Evolutionary conservation across 768 basidiomycete genomes (phyloP).

Genomic region (Boletus rubroflammeus): DNA sequence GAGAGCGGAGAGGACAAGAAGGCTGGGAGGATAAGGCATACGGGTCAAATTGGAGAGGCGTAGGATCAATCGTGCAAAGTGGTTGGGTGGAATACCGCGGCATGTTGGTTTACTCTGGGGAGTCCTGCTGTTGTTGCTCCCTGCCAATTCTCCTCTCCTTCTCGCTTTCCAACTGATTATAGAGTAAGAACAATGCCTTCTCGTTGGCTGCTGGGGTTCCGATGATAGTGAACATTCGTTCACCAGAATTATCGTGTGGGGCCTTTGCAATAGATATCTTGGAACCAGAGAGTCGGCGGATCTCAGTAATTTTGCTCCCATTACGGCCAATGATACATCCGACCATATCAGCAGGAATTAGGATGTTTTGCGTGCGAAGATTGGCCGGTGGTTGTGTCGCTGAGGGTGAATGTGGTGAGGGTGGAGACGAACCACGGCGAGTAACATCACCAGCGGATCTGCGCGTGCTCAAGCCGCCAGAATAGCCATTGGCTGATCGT

Average conservation of each 20-base stretch:
- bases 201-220: constrained; percentile 96
- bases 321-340: constrained; percentile 94
- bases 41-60: constrained; percentile 10
- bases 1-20: constrained; percentile 29
- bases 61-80: constrained; percentile 17
- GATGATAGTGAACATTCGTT: constrained; percentile 99
- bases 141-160: constrained; percentile 90
- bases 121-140: constrained; percentile 77
- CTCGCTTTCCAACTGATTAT: constrained; percentile 95
- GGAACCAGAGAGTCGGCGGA: constrained; percentile 94
- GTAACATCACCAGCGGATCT: constrained; percentile 60
- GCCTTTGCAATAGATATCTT: constrained; percentile 99
- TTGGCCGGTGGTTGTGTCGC: constrained; percentile 65
- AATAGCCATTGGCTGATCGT: constrained; percentile 50
- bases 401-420: constrained; percentile 38
- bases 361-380: constrained; percentile 97
- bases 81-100: background rate
- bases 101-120: constrained; percentile 39
- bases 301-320: constrained; percentile 98
- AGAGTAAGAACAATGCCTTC: constrained; percentile 94
- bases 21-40: constrained; percentile 26
- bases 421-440: constrained; percentile 41
- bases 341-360: constrained; percentile 99
- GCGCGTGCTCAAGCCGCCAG: constrained; percentile 48
- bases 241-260: constrained; percentile 98